Evolutionary conservation across 768 basidiomycete species (phyloP), one percentile per base, ranked within the genome.

Genomic region (Lactifluus rugatus): DNA sequence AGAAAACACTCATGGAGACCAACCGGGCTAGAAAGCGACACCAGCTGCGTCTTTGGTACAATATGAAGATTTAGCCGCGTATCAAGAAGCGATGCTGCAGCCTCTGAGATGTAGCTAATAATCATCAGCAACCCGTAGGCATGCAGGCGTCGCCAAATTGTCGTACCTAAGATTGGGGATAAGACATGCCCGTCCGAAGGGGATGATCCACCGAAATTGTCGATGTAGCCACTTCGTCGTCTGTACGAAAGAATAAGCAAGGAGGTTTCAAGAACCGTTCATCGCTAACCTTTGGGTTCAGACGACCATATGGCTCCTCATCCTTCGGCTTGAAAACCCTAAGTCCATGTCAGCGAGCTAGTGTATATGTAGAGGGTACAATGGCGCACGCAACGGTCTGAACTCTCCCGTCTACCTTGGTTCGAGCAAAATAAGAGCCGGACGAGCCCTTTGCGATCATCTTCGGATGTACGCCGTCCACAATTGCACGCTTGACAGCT

Each of bases 311-410:
- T 1, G 91, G 91, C 64, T 93, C 89, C 67, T 90, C 88, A 58
- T 90, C 87, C 69, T 93, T 92, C 1, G 92, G 92, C 69, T 94
- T 94, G 71, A 95, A 94, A 3, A 94, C 88, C 5, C 87, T 93
- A 37, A 17, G 2, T 3, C 8, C 5, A 23, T 16, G 57, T 45
- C 60, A 55, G 19, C 19, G 16, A 32, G 16, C 36, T 21, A 34
- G 39, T 13, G 13, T 23, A 9, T 45, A 41, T 45, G 26, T 23
- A 58, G 21, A 17, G 31, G 13, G 19, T 28, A 34, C 48, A 37
- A 8, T 9, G 14, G 74, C 87, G 70, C 66, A 89, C 89, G 85
- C 89, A 45, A 92, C 84, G 14, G 87, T 90, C 61, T 87, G 85
- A 7, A 90, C 78, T 46, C 78, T 75, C 21, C 85, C 86, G 14